These are phyloP conservation scores for Aspergillus cejpii DNA, from an alignment of 2,329 filamentous ascomycete genomes.

Conservation along the genomic window DNA sequence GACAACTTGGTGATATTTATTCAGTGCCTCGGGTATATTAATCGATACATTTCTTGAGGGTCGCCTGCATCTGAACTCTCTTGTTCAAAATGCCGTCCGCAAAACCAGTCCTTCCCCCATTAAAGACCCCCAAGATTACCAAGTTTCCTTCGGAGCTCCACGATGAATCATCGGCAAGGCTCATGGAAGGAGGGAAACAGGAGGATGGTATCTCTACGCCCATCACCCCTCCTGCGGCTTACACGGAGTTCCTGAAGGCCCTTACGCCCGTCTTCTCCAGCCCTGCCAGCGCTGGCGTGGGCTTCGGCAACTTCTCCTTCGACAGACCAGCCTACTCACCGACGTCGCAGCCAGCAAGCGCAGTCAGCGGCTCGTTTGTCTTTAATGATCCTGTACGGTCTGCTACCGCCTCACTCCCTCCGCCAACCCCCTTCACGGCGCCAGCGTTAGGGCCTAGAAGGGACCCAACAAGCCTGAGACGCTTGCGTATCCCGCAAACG, in stretches of 20 bases:
- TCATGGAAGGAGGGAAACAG: slow-evolving; percentile 61
- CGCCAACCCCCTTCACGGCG: slow-evolving; percentile 55
- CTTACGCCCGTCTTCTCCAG: slow-evolving; percentile 65
- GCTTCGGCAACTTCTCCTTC: slow-evolving; percentile 42
- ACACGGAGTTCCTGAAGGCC: slow-evolving; percentile 85
- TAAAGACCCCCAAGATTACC: slow-evolving; percentile 41
- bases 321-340: slow-evolving; percentile 28
- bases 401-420: slow-evolving; percentile 54
- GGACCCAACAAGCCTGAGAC: slow-evolving; percentile 51
- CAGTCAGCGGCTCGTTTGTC: slow-evolving; percentile 40
- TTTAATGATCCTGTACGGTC: slow-evolving; percentile 52
- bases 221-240: slow-evolving; percentile 83
- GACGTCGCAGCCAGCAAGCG: slow-evolving; percentile 37
- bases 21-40: not conserved
- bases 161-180: slow-evolving; percentile 50
- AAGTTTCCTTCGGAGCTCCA: slow-evolving; percentile 51
- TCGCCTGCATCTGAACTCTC: no score
- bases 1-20: not conserved
- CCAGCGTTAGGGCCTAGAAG: slow-evolving; percentile 44
- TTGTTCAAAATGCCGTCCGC: slow-evolving; percentile 23
- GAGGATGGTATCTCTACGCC: slow-evolving; percentile 66
- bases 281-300: slow-evolving; percentile 54
- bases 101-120: slow-evolving; percentile 37
- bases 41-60: no score
- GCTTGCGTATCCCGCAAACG: slow-evolving; percentile 71